phyloP scores from a whole-genome alignment of 805 yeast genomes.

The Yamadazyma endophytica region DNA sequence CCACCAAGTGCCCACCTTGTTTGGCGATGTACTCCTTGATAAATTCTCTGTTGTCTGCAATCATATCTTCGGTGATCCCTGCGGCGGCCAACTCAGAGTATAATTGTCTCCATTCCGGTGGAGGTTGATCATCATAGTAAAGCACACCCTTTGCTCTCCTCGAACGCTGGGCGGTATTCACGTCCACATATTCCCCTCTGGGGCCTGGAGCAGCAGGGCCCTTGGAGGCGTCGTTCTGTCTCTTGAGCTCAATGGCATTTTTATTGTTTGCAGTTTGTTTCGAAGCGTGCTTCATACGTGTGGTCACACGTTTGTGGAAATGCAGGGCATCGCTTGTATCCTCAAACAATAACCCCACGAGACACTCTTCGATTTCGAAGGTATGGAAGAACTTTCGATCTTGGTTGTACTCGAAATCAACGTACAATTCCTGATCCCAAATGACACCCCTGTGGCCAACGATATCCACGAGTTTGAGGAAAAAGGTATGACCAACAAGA shows the following conservation, averaged over 20 bases:
- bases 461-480: slow-evolving; percentile 84
- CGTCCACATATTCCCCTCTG: slow-evolving; percentile 55
- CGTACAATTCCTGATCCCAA: slow-evolving; percentile 96
- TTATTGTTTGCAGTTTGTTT: slow-evolving; percentile 82
- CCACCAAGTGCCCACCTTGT: slow-evolving; percentile 77
- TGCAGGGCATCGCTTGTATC: slow-evolving; percentile 85
- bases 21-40: slow-evolving; percentile 72
- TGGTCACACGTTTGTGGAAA: slow-evolving; percentile 71
- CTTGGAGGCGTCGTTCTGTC: slow-evolving; percentile 28
- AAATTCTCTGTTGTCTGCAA: slow-evolving; percentile 79
- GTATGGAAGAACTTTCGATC: slow-evolving; percentile 94
- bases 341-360: slow-evolving; percentile 82
- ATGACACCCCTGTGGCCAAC: slow-evolving; percentile 78
- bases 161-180: slow-evolving; percentile 49
- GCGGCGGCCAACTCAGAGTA: slow-evolving; percentile 69
- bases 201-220: slow-evolving; percentile 49
- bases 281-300: slow-evolving; percentile 78
- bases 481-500: slow-evolving; percentile 89
- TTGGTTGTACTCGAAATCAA: slow-evolving; percentile 84
- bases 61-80: slow-evolving; percentile 85
- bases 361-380: slow-evolving; percentile 89
- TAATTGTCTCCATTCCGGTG: slow-evolving; percentile 77
- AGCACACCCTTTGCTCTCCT: slow-evolving; percentile 55
- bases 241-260: slow-evolving; percentile 79
- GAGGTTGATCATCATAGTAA: slow-evolving; percentile 76